phyloP scores from a whole-genome alignment of 352 stramenopile genomes.

The Aphanomyces invadans region DNA sequence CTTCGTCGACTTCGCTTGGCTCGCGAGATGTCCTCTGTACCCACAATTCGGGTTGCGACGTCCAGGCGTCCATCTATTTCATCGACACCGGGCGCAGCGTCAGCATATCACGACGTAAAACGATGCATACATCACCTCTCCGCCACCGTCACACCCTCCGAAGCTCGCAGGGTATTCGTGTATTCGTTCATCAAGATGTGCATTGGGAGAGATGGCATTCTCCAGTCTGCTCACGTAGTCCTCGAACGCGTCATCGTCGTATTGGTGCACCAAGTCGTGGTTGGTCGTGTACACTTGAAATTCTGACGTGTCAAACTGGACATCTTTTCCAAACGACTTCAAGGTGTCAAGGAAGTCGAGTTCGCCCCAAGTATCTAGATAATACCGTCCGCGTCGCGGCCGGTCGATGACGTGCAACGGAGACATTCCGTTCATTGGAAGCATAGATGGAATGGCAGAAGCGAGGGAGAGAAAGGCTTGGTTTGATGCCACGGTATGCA shows the following conservation, averaged over 20 bases:
- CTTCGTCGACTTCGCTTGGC: neutral
- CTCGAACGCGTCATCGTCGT: neutral
- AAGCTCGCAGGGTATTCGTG: too few relatives aligned
- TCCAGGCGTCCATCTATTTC: neutral
- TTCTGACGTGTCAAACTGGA: conserved; percentile 21
- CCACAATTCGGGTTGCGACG: neutral
- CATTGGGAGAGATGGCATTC: neutral
- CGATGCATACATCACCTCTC: neutral
- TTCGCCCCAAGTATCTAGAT: conserved; percentile 75
- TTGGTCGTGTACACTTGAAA: conserved; percentile 38
- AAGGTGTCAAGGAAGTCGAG: conserved; percentile 41
- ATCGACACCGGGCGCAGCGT: too few relatives aligned
- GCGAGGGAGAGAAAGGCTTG: neutral
- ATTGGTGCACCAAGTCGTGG: conserved; percentile 28
- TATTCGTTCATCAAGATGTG: too few relatives aligned
- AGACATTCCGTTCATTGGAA: neutral
- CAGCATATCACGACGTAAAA: neutral
- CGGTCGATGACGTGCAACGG: too few relatives aligned
- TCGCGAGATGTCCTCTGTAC: neutral
- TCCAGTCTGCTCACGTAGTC: neutral
- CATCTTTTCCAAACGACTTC: neutral
- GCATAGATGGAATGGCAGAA: neutral
- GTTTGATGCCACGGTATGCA: neutral
- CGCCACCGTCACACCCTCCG: too few relatives aligned
- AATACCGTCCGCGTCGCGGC: conserved; percentile 47